Percentiles rank a stretch among this genome's conserved stretches.
Evolutionary conservation across 768 basidiomycete genomes (phyloP).

Genomic region (Asterophora parasitica): DNA sequence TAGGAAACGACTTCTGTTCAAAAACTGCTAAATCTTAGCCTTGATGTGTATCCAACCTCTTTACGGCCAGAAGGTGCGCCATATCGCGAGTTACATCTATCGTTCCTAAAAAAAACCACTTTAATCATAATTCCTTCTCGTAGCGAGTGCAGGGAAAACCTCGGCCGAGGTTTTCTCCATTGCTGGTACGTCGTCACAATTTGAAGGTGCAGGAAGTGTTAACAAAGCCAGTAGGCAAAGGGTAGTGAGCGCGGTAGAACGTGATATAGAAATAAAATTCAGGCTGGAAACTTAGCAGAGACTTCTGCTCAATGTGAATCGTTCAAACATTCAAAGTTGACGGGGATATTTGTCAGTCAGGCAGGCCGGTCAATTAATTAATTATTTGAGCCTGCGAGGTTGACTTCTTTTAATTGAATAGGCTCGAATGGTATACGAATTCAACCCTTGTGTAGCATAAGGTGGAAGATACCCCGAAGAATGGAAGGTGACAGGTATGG

Average conservation of each 20-base stretch:
- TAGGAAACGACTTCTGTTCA: constrained; percentile 3
- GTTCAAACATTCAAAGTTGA: background rate
- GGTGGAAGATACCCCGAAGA: background rate
- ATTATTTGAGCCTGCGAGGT: too few relatives aligned
- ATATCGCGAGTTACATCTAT: constrained; percentile 1
- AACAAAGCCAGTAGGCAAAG: too few relatives aligned
- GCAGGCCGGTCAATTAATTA: too few relatives aligned
- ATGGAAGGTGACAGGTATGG: background rate
- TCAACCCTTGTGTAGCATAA: background rate
- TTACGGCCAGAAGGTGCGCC: background rate
- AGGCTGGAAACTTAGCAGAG: background rate
- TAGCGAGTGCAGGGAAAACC: constrained; percentile 19
- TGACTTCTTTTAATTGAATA: background rate
- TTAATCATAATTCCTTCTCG: too few relatives aligned
- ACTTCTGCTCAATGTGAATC: background rate
- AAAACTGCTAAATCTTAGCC: background rate
- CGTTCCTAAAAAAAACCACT: constrained; percentile 1
- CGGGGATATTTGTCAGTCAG: too few relatives aligned
- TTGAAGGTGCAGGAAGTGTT: too few relatives aligned
- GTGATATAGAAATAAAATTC: background rate
- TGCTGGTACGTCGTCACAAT: constrained; percentile 8
- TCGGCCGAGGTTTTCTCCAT: constrained; percentile 28
- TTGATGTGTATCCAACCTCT: background rate
- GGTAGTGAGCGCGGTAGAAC: background rate
- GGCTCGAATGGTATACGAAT: background rate